phyloP scores from a whole-genome alignment of 1,284 basidiomycete species.

The Phylloboletellus chloephorus region DNA sequence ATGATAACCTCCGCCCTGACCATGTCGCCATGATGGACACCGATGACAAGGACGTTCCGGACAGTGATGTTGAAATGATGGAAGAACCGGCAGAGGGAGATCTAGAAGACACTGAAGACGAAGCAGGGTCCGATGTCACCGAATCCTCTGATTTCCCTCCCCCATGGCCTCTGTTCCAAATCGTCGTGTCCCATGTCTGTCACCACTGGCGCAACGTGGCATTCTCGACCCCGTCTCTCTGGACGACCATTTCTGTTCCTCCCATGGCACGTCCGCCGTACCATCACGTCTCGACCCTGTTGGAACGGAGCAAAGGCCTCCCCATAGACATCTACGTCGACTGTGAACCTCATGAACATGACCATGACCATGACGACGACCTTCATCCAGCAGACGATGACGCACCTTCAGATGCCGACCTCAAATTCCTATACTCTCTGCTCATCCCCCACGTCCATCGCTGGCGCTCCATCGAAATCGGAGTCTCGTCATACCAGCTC shows the following conservation, averaged over 20 bases:
- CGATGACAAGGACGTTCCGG: not conserved
- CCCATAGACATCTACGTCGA: conserved; percentile 23
- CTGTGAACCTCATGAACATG: conserved; percentile 11
- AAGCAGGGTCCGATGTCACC: conserved; percentile 7
- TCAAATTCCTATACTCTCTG: conserved; percentile 42
- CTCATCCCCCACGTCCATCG: conserved; percentile 47
- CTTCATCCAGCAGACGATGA: conserved; percentile 14
- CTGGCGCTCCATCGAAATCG: conserved; percentile 48
- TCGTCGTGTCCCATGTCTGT: conserved; percentile 24
- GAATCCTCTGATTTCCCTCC: conserved; percentile 3
- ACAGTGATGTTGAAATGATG: not conserved
- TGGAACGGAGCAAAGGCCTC: conserved; percentile 25
- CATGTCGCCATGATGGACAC: not conserved
- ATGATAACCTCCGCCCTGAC: conserved; percentile 1
- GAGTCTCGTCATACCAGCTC: conserved; percentile 39
- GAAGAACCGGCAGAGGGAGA: not conserved
- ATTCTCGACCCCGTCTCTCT: conserved; percentile 28
- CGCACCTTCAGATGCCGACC: conserved; percentile 24
- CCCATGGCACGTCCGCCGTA: conserved; percentile 14
- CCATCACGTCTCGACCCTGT: conserved; percentile 5
- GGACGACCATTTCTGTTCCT: conserved; percentile 22
- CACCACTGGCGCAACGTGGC: conserved; percentile 28
- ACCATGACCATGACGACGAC: conserved; percentile 10
- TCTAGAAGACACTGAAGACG: not conserved
- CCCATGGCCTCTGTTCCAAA: conserved; percentile 13